Conservation (phyloP, 2,329 filamentous ascomycete species). For the Ophiostoma montium region DNA sequence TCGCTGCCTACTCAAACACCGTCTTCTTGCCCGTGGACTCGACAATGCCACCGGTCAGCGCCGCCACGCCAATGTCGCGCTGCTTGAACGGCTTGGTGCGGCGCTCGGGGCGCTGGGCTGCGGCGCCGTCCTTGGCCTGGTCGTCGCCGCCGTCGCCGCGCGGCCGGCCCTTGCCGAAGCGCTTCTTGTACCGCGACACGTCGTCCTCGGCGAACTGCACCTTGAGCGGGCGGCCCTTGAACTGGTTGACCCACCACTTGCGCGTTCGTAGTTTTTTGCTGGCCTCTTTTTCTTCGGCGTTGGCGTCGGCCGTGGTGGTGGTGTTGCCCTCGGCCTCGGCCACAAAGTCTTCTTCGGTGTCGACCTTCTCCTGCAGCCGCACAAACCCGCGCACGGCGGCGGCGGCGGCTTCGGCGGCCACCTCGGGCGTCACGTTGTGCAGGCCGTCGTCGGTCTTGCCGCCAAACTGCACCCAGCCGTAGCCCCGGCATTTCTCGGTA, state of each 20-base stretch:
- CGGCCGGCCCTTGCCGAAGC: slow-evolving; percentile 63
- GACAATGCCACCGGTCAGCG: slow-evolving; percentile 67
- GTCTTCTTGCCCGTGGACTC: slow-evolving; percentile 67
- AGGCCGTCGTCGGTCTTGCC: slow-evolving; percentile 4
- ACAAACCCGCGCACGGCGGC: slow-evolving; percentile 71
- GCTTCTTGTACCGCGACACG: slow-evolving; percentile 80
- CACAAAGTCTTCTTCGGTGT: slow-evolving; percentile 48
- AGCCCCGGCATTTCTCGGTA: slow-evolving; percentile 94
- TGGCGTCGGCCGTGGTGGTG: slow-evolving; percentile 24
- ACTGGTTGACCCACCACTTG: slow-evolving; percentile 75
- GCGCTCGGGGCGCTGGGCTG: slow-evolving; percentile 9
- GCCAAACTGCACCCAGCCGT: slow-evolving; percentile 86
- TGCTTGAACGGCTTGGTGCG: slow-evolving; percentile 22
- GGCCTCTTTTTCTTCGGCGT: slow-evolving; percentile 17
- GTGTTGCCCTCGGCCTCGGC: slow-evolving; percentile 31
- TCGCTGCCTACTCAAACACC: slow-evolving; percentile 50
- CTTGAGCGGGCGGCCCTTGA: slow-evolving; percentile 67
- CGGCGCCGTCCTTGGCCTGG: slow-evolving; percentile 7
- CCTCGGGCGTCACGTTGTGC: slow-evolving; percentile 6
- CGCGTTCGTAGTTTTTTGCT: slow-evolving; percentile 33
- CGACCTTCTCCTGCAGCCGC: slow-evolving; percentile 50
- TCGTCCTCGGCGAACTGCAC: slow-evolving; percentile 92
- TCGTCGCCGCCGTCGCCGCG: slow-evolving; percentile 24
- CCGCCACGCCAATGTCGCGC: slow-evolving; percentile 36
- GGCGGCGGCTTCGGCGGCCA: slow-evolving; percentile 57